These are phyloP conservation scores for Nothophaeocryptopus gaeumannii DNA, from an alignment of 2,329 filamentous ascomycete genomes.

Conservation along the genomic window DNA sequence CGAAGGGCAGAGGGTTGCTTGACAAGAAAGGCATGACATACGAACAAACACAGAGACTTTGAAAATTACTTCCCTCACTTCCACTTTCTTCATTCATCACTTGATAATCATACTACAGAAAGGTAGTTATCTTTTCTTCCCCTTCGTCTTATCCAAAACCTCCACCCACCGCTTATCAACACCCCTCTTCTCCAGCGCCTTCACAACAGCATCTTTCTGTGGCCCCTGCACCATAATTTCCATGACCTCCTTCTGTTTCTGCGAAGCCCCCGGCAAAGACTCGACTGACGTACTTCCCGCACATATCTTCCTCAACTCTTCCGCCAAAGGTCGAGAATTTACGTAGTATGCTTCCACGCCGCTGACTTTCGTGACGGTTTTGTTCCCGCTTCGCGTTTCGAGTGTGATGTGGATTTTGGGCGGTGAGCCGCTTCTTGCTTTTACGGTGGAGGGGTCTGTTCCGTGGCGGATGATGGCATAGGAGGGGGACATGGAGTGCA, in stretches of 20 bases:
- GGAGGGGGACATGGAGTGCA: slow-evolving; percentile 55
- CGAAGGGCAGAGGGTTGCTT: too few species aligned
- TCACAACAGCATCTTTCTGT: slow-evolving; percentile 60
- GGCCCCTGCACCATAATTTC: slow-evolving; percentile 68
- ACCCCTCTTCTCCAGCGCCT: slow-evolving; percentile 58
- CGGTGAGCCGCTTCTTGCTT: slow-evolving; percentile 59
- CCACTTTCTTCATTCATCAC: too few species aligned
- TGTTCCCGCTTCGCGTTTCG: slow-evolving; percentile 64
- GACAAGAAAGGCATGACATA: too few species aligned
- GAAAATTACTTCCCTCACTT: too few species aligned
- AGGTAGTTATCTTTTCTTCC: slow-evolving; percentile 50
- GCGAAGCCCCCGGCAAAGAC: slow-evolving; percentile 57
- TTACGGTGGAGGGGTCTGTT: slow-evolving; percentile 44
- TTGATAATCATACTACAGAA: too few species aligned
- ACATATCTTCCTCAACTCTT: slow-evolving; percentile 65
- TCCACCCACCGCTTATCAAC: slow-evolving; percentile 60
- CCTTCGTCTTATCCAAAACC: slow-evolving; percentile 66
- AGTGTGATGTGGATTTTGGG: slow-evolving; percentile 60
- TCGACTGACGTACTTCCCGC: slow-evolving; percentile 66
- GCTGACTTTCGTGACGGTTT: slow-evolving; percentile 62
- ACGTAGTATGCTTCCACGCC: slow-evolving; percentile 63
- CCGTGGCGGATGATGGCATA: slow-evolving; percentile 56
- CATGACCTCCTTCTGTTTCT: slow-evolving; percentile 62
- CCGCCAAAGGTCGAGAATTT: slow-evolving; percentile 58
- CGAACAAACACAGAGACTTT: too few species aligned